Conservation (phyloP, 176 grass and related monocot genomes). For the Pharus latifolius region DNA sequence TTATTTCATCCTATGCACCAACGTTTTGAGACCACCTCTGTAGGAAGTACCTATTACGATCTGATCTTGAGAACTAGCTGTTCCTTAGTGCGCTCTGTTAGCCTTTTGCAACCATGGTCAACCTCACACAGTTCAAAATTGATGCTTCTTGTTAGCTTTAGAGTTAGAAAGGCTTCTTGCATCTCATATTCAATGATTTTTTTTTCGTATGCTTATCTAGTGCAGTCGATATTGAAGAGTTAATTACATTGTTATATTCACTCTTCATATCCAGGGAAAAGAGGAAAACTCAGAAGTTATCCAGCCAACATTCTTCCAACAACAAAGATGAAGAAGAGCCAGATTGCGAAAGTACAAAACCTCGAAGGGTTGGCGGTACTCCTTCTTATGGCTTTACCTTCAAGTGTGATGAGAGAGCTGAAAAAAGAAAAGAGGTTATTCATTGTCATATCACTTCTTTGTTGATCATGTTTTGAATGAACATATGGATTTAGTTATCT, state of each 20-base stretch:
- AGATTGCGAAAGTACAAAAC: conserved; percentile 30
- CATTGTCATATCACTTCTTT: background rate
- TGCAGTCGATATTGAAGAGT: background rate
- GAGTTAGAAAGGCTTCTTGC: conserved; percentile 2
- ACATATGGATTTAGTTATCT: background rate
- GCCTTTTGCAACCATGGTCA: background rate
- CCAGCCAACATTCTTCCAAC: conserved; percentile 23
- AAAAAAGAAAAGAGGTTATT: conserved; percentile 50
- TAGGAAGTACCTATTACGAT: no score
- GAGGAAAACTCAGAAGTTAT: conserved; percentile 28
- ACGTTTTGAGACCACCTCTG: no score
- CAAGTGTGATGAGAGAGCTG: conserved; percentile 61
- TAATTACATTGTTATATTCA: conserved; percentile 17
- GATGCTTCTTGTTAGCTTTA: background rate
- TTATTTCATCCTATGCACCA: no score
- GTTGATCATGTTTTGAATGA: background rate
- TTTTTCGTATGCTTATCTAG: background rate
- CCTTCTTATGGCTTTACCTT: conserved; percentile 55
- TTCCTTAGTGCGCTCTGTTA: no score
- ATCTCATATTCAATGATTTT: background rate
- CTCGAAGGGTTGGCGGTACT: conserved; percentile 16
- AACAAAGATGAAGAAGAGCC: conserved; percentile 33
- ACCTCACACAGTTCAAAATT: background rate
- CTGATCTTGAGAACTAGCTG: no score
- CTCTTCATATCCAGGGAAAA: conserved; percentile 27